A percentile compares a stretch with the other conserved stretches of the same genome.
Conservation (phyloP, 345 rosid species). For the Euphorbia pulcherrima region DNA sequence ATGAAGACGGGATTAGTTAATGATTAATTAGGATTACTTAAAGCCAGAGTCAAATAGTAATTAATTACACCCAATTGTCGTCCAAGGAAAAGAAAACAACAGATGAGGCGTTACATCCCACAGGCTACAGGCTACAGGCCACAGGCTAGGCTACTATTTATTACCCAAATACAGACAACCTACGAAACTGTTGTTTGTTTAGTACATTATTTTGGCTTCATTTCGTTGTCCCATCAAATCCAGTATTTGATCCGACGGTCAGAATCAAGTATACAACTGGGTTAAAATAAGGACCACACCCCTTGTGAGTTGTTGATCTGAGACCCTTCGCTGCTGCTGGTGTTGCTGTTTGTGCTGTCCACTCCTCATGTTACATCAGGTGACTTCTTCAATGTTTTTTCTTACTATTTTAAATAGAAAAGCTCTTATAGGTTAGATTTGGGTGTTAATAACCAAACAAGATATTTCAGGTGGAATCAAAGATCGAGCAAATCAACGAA, state of each 20-base stretch:
- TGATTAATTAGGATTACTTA: too few species aligned
- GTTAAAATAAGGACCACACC: constrained; percentile 8
- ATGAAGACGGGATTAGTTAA: background rate
- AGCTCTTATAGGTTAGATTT: too few species aligned
- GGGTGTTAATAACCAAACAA: background rate
- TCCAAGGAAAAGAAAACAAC: background rate
- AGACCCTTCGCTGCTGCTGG: background rate
- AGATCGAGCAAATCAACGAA: background rate
- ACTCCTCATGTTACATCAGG: constrained; percentile 12
- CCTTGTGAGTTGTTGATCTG: too few species aligned
- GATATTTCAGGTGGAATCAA: background rate
- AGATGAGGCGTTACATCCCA: background rate
- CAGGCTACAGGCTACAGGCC: background rate
- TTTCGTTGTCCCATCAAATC: constrained; percentile 10
- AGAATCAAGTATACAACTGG: background rate
- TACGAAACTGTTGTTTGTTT: constrained; percentile 12
- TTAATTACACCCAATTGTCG: constrained; percentile 19
- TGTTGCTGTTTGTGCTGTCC: constrained; percentile 18
- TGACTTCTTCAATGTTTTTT: background rate
- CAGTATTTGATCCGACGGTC: background rate
- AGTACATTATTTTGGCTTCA: too few species aligned
- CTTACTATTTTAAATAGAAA: too few species aligned
- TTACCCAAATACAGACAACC: background rate
- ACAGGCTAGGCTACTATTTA: background rate
- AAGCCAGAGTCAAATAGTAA: too few species aligned